Evolutionary conservation across 2,329 filamentous ascomycete species (phyloP).

Genomic region (Rachicladosporium sp.): DNA sequence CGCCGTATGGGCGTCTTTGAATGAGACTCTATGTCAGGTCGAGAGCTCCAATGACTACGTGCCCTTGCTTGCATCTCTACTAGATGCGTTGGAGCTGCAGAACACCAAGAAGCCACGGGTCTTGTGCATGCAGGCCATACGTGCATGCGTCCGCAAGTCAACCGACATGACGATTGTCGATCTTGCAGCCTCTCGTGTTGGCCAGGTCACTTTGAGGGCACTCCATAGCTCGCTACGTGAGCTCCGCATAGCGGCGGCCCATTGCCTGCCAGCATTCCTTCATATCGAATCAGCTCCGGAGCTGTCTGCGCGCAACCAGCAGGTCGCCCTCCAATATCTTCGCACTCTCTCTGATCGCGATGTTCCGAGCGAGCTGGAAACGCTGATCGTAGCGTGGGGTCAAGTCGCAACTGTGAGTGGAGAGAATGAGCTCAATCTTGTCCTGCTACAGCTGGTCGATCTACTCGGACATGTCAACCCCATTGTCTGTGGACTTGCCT

Average conservation of each 20-base stretch:
- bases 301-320: slow-evolving; percentile 51
- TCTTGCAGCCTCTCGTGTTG: slow-evolving; percentile 54
- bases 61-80: slow-evolving; percentile 8
- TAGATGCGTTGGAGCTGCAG: slow-evolving; percentile 28
- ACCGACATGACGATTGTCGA: slow-evolving; percentile 48
- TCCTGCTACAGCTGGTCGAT: slow-evolving; percentile 70
- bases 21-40: too few species aligned
- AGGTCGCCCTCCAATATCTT: slow-evolving; percentile 57
- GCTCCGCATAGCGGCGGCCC: slow-evolving; percentile 68
- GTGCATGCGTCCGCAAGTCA: slow-evolving; percentile 57
- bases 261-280: slow-evolving; percentile 45
- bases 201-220: slow-evolving; percentile 70
- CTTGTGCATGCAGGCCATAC: slow-evolving; percentile 58
- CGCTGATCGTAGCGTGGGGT: slow-evolving; percentile 75
- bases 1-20: too few species aligned
- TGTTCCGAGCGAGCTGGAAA: slow-evolving; percentile 60
- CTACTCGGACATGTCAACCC: slow-evolving; percentile 76
- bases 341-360: slow-evolving; percentile 60
- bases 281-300: slow-evolving; percentile 34
- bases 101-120: slow-evolving; percentile 51
- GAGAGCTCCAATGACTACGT: too few species aligned
- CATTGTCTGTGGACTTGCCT: slow-evolving; percentile 68
- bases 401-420: slow-evolving; percentile 63
- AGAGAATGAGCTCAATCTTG: slow-evolving; percentile 76
- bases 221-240: slow-evolving; percentile 77